Conservation (phyloP, 1,139 yeast genomes). For the Pichiaceae sp. region DNA sequence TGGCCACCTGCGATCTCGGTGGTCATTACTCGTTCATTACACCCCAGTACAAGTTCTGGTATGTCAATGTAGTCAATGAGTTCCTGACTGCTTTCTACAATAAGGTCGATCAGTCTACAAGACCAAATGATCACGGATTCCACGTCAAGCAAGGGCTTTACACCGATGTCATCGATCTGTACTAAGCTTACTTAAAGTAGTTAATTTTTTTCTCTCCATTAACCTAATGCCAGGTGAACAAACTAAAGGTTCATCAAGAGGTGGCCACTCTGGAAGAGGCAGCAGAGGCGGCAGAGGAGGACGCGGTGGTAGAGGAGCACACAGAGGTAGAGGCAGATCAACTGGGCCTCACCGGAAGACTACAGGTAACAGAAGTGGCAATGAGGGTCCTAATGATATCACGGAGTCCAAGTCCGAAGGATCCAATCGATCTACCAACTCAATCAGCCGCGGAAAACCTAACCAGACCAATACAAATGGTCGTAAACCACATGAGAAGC, state of each 20-base stretch:
- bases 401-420: no score
- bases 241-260: background rate
- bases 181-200: constrained; percentile 3
- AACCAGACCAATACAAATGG: no score
- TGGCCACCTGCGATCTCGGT: constrained; percentile 51
- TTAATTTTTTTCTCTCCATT: no score
- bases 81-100: constrained; percentile 49
- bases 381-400: no score
- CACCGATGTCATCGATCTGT: constrained; percentile 8
- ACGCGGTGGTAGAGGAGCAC: background rate
- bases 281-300: background rate
- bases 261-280: background rate
- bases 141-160: constrained; percentile 10
- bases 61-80: constrained; percentile 52
- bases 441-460: no score
- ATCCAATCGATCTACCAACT: no score
- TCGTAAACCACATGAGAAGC: no score
- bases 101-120: constrained; percentile 8
- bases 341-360: no score
- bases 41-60: constrained; percentile 63
- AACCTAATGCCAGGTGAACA: background rate
- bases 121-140: constrained; percentile 11
- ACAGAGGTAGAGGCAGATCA: background rate
- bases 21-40: constrained; percentile 62
- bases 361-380: no score